Base-by-base conservation (phyloP, 306 rosid genomes). In the Glycine latifolia region DNA sequence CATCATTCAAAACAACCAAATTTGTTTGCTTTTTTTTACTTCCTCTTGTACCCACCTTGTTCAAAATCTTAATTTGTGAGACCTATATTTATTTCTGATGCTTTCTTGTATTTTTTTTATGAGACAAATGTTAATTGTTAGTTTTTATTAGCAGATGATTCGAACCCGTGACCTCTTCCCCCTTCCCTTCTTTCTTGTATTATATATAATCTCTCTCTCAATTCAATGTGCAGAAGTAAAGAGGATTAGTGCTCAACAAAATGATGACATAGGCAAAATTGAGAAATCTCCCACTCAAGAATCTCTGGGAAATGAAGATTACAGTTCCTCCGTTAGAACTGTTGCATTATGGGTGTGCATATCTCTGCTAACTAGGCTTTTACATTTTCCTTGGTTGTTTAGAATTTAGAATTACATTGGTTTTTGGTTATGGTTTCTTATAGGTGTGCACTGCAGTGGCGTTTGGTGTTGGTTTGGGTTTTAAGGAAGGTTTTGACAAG, bases 381-480 rank as follows among this genome's bases (percentile, higher is more conserved):
- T 79, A 55, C 14, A 62, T 73, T 44, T 75, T 79, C 44, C 83
- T 52, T 63, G 7, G 6, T 76, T 49, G 10, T 67, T 31, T 13
- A n/a, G 48, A 63, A 59, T 67, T 33, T 12, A 14, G 47, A 62
- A 54, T 72, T 5, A 62, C 26, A 67, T 63, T 7, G 20, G 12
- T 67, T 6, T 72, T 5, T 72, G 10, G 63, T 44, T 60, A 13
- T 79, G 55, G 10, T 67, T 79, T 80, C 31, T 78, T 82, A 14
- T 71, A 95, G 99, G 93, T 95, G 35, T 50, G 87, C 50, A 16
- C 92, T 6, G 98, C 98, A 4, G 89, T 91, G 69, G 96, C 94
- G 62, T 95, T 95, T 86, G 99, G 99, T 37, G 49, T 91, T 35
- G 94, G 94, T 70, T 46, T 93, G 87, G 98, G 98, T 67, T 86